Base-by-base conservation (phyloP, 2,329 filamentous ascomycete species). In the Fusarium gaditjirri region DNA sequence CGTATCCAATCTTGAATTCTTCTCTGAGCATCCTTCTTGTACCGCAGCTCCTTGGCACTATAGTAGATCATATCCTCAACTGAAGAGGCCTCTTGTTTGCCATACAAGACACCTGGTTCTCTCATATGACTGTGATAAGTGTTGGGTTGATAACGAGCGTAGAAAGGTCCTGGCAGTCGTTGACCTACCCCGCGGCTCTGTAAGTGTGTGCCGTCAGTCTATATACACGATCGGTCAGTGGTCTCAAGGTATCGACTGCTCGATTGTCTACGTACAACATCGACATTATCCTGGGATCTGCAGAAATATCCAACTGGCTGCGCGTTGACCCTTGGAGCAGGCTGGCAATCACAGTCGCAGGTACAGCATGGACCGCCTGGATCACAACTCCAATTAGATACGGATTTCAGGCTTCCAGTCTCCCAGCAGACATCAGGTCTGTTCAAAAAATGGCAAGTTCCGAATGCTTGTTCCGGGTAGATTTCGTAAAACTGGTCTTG, bases 1-100 rank as follows among this genome's bases (percentile, higher is more conserved):
- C 55, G 62, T 12, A 61, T 41, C 72, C 72, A 74, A 46, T 73
- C 72, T 29, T 55, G 43, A 21, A 73, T 50, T 33, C 62, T 60
- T 42, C 43, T 67, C 39, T 69, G 53, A 8, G 73, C 60, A 33
- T 75, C 69, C 21, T 61, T 58, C 16, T 59, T 27, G 23, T 61
- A 60, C 17, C 69, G 44, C 23, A 63, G 61, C 25, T 66, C 60
- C 33, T 73, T 71, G 10, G 54, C 54, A 13, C 47, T 38, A 21
- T 52, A 35, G 33, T 75, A 68, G 14, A 71, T 54, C 5, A 61
- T 19, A 36, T 65, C 66, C 43, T 75, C 69, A 9, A 64, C 36
- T 8, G 57, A 59, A 14, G 42, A 29, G 11, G 25, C 41, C 9
- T 55, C n/a, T 29, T 54, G 53, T 29, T 42, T 29, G 12, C 17